phyloP scores from a whole-genome alignment of 169 alveolate species.

The Plasmodium ovale region DNA sequence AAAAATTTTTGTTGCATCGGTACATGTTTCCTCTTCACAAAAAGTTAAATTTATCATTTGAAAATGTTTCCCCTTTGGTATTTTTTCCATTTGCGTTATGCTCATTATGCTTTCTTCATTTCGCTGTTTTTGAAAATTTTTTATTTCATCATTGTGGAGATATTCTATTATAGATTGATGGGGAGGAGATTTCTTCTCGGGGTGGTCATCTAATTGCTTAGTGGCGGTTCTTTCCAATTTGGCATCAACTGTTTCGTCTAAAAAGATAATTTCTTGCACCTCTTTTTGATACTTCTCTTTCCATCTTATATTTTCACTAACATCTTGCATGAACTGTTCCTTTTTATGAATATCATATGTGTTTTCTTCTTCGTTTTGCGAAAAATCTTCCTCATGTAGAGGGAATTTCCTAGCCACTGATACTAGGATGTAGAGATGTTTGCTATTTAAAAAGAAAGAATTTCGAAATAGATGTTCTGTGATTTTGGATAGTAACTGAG shows the following conservation, averaged over 20 bases:
- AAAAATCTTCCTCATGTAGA: background rate
- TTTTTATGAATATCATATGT: background rate
- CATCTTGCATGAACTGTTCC: background rate
- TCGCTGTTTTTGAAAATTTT: background rate
- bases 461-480: constrained; percentile 26
- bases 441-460: constrained; percentile 62
- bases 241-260: background rate
- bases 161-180: background rate
- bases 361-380: background rate
- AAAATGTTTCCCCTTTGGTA: background rate
- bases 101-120: background rate
- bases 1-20: constrained; percentile 15
- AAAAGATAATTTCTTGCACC: constrained; percentile 6
- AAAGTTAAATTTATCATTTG: background rate
- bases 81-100: background rate
- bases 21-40: background rate
- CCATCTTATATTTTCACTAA: constrained; percentile 52
- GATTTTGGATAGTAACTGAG: constrained; percentile 8
- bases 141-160: background rate
- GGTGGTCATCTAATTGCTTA: background rate
- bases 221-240: background rate
- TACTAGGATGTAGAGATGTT: constrained; percentile 40
- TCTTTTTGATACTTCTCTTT: constrained; percentile 27
- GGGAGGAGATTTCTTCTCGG: background rate
- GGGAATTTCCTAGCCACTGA: constrained; percentile 11